A percentile compares a stretch with the other conserved stretches of the same genome.
phyloP scores from a whole-genome alignment of 192 early-diverging fungal species.

The Backusella morwellensis region DNA sequence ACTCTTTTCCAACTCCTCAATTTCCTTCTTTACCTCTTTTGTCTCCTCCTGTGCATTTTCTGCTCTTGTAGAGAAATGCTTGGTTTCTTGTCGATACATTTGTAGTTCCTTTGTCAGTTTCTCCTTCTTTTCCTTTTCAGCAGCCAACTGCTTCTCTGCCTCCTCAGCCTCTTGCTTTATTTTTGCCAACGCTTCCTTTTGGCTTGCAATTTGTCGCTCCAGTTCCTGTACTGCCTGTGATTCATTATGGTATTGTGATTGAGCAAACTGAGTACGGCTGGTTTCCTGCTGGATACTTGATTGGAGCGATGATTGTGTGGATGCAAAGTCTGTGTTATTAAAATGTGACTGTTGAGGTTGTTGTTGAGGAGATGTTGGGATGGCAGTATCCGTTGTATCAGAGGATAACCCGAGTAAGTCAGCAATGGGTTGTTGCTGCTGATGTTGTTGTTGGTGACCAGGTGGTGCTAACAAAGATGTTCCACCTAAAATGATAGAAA shows the following conservation, averaged over 20 bases:
- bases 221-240: slow-evolving; percentile 50
- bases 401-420: neutral
- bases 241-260: slow-evolving; percentile 60
- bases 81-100: slow-evolving; percentile 16
- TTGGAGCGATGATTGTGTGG: neutral
- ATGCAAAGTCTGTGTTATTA: neutral
- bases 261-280: slow-evolving; percentile 49
- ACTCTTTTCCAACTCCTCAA: neutral
- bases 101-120: slow-evolving; percentile 11
- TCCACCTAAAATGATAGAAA: neutral
- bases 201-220: slow-evolving; percentile 39
- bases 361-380: neutral
- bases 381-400: neutral
- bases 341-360: neutral
- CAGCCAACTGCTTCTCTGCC: slow-evolving; percentile 46
- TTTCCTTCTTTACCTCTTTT: slow-evolving; percentile 8
- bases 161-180: slow-evolving; percentile 50
- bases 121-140: slow-evolving; percentile 46
- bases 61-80: slow-evolving; percentile 4
- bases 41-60: slow-evolving; percentile 14
- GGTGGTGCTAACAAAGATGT: neutral
- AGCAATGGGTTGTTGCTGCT: neutral
- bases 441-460: neutral
- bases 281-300: slow-evolving; percentile 52
- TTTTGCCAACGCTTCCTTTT: slow-evolving; percentile 45